Conservation (phyloP, 2,329 filamentous ascomycete genomes). For the Phaeoacremonium minimum region DNA sequence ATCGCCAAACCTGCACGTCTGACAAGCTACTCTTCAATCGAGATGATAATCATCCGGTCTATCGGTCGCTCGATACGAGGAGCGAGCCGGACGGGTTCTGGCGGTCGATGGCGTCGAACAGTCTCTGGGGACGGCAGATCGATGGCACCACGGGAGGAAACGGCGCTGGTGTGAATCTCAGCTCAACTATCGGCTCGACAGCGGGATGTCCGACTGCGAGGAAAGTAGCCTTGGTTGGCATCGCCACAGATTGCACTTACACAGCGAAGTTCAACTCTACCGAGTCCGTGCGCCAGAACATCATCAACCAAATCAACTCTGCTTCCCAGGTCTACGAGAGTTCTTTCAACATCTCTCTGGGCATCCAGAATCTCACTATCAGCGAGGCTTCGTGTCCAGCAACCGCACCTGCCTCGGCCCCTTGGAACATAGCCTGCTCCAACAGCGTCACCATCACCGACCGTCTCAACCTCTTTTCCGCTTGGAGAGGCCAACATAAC, state of each 20-base stretch:
- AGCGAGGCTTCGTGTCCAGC: conserved; percentile 72
- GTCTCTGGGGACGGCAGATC: conserved; percentile 73
- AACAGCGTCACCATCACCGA: conserved; percentile 61
- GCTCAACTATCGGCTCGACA: conserved; percentile 73
- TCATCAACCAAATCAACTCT: conserved; percentile 79
- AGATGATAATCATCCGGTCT: conserved; percentile 66
- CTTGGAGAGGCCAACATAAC: conserved; percentile 73
- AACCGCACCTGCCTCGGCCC: conserved; percentile 59
- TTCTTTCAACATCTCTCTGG: conserved; percentile 92
- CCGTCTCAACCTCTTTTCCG: conserved; percentile 82
- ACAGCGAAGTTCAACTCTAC: conserved; percentile 65
- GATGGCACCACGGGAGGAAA: conserved; percentile 66
- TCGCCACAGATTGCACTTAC: conserved; percentile 92
- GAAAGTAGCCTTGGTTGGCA: conserved; percentile 85
- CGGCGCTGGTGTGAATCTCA: conserved; percentile 74
- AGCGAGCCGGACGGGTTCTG: conserved; percentile 34
- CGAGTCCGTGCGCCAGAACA: conserved; percentile 62
- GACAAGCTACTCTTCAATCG: conserved; percentile 78
- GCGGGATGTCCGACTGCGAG: conserved; percentile 84
- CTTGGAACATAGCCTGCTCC: conserved; percentile 81
- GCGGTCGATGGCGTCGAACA: conserved; percentile 51
- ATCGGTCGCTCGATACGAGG: conserved; percentile 43
- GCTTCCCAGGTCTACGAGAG: conserved; percentile 85
- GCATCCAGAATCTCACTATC: conserved; percentile 80
- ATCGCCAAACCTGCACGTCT: conserved; percentile 58